Base-by-base conservation (phyloP, 495 filamentous ascomycete genomes). In the Extremus antarcticus region DNA sequence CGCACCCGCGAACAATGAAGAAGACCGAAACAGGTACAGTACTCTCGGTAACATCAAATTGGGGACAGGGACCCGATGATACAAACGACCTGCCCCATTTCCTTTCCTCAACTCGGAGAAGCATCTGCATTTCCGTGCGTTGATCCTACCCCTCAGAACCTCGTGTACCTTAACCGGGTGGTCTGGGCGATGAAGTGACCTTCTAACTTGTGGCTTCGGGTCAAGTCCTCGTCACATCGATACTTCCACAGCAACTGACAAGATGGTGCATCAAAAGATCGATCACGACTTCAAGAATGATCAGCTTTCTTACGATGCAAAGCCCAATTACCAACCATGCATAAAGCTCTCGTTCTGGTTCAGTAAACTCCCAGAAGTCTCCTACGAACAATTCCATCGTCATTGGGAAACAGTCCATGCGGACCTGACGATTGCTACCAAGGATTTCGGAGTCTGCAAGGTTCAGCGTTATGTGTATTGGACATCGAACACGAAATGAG, bases 261-360 rank as follows among this genome's bases (percentile, higher is more conserved):
- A 16, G 10, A 65, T 65, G 63, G 57, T 57, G n/a, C 63, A 63
- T 54, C 61, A 63, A 43, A 65, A 65, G 25, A 58, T 66, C 35
- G 58, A 65, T 35, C 63, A 67, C 56, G 17, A 57, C 23, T 67
- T 67, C 54, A 43, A 47, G 7, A 54, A 57, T 43, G 40, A 54
- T 17, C 29, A 53, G 20, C 48, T 67, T 1, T 55, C 61, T 4
- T 67, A 65, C 50, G 57, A 67, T 25, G 24, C 57, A 1, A 59
- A 54, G 22, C 58, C 62, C 40, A 67, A 67, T 53, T 59, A 63
- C 47, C 65, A 67, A 50, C 65, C 65, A 19, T 65, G 58, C 53
- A 60, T 67, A 53, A 67, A 67, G 38, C 47, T 67, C 1, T 61
- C 60, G 10, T 67, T 67, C 56, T 67, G 63, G 57, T 67, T 67